Evolutionary conservation across 2,329 filamentous ascomycete genomes (phyloP), one percentile per base, ranked within the genome.

Genomic region (Stachybotrys chartarum): DNA sequence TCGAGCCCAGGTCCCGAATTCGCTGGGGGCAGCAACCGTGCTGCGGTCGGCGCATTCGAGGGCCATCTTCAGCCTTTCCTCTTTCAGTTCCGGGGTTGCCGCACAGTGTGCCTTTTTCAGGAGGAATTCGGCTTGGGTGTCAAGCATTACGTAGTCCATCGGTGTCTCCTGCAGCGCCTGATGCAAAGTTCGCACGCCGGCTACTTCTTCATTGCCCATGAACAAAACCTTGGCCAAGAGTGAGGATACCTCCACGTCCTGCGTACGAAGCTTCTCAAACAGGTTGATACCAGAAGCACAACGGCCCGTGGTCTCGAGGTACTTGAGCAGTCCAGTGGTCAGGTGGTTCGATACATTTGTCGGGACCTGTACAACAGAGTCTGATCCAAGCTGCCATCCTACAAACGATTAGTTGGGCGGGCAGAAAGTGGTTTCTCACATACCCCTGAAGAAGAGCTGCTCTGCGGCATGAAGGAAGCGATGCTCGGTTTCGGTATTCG

Each of bases 131-230:
- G 94, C 92, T 71, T 99, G 94, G 49, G 92, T 90, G 66, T 97
- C 93, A 10, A 99, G 85, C 74, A 99, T 87, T 39, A 95, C 89
- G 69, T 97, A 97, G 72, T 99, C 94, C 92, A 99, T 97, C 0
- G 94, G 92, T 0, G 93, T 83, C 63, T 97, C 87, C 69, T 95
- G 88, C 31, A 99, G 81, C 3, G 91, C 89, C 53, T 96, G 87
- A 67, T 96, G 88, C 52, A 99, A 80, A 17, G 96, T 80, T 58
- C 91, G 85, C 35, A 99, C 88, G 2, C 92, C 94, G 63, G 95
- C 87, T n/a, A 99, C 94, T 69, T 99, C 94, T 69, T 99, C 94
- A 61, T 97, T 92, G 18, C 91, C 94, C 79, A 94, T 91, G 63
- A 97, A 89, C 62, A 96, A 83, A 30, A 99, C 91, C 64, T 90